Conservation (phyloP, 1,284 basidiomycete species). For the Cryptococcus neoformans region DNA sequence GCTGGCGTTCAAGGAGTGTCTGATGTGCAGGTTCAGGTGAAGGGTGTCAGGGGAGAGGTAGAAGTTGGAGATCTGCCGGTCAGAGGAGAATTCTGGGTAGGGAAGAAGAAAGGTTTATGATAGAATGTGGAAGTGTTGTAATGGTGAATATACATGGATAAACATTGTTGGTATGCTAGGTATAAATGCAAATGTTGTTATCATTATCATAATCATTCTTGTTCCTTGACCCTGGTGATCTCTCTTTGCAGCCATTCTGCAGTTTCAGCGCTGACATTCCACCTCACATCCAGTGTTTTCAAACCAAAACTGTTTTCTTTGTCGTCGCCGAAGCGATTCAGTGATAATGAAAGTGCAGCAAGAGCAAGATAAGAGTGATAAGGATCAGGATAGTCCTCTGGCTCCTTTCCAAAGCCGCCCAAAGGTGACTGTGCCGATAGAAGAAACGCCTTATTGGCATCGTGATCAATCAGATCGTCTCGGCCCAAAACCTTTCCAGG, state of each 20-base stretch:
- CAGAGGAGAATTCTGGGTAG: slow-evolving; percentile 41
- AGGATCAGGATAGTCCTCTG: slow-evolving; percentile 77
- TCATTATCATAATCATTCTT: neutral
- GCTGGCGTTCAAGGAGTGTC: slow-evolving; percentile 46
- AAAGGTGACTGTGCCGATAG: slow-evolving; percentile 73
- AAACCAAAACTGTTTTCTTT: slow-evolving; percentile 47
- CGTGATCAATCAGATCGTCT: slow-evolving; percentile 57
- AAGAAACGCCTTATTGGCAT: slow-evolving; percentile 61
- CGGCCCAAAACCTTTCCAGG: slow-evolving; percentile 62
- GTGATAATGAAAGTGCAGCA: slow-evolving; percentile 69
- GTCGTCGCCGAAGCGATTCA: slow-evolving; percentile 35
- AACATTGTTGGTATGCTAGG: slow-evolving; percentile 3
- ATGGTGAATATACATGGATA: neutral
- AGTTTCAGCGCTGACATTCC: slow-evolving; percentile 66
- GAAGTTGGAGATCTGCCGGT: slow-evolving; percentile 38
- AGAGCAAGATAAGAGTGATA: slow-evolving; percentile 87
- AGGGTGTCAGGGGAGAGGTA: slow-evolving; percentile 29
- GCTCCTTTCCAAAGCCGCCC: slow-evolving; percentile 79
- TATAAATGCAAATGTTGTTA: slow-evolving; percentile 1
- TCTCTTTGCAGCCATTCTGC: slow-evolving; percentile 59
- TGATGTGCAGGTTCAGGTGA: slow-evolving; percentile 30
- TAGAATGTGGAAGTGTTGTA: neutral
- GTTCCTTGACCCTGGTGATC: slow-evolving; percentile 11
- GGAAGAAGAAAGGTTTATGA: slow-evolving; percentile 20
- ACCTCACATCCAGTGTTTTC: slow-evolving; percentile 59